Evolutionary conservation across 2,329 filamentous ascomycete genomes (phyloP), one percentile per base, ranked within the genome.

Genomic region (Claviceps monticola): DNA sequence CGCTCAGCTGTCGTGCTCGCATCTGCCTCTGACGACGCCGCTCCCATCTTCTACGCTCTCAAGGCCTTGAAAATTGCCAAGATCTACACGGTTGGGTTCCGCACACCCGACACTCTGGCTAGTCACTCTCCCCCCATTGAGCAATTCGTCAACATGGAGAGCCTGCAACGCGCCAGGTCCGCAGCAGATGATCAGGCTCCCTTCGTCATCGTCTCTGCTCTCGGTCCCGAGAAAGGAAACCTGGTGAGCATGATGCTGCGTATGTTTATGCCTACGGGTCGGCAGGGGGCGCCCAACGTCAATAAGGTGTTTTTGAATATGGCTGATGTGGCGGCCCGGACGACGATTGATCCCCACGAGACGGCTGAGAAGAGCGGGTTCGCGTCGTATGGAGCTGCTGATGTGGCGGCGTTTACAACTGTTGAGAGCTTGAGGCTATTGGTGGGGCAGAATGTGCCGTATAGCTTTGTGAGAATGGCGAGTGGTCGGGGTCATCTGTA

Each of bases 1-100:
- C 80, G 86, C 47, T 80, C 86, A 4, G 87, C 86, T 2, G 79
- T 94, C 45, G 78, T 94, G 14, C 70, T 94, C 11, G 85, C 86
- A 8, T 83, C 79, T 17, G 80, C 78, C 0, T 78, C 85, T 43
- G 81, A 86, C 52, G 86, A 91, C 58, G 88, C 88, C 4, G 84
- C 86, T 2, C 83, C 86, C 0, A 79, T 83, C 1, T 83, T 94
- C 55, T 94, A 87, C 60, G 88, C 88, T 0, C 71, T 94, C 54
- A 82, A 82, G 58, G 86, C 83, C 41, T 75, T 94, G 29, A 81
- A 80, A 50, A 81, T 91, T 49, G 82, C 83, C 38, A 84, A 87
- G 52, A 84, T 94, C 41, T 90, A 90, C 66, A 91, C 87, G 0
- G 86, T 91, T 45, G 88, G 88, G 1, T 93, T 94, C 70, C 82